phyloP scores from a whole-genome alignment of 1,284 basidiomycete genomes.

The Tilletia caries region DNA sequence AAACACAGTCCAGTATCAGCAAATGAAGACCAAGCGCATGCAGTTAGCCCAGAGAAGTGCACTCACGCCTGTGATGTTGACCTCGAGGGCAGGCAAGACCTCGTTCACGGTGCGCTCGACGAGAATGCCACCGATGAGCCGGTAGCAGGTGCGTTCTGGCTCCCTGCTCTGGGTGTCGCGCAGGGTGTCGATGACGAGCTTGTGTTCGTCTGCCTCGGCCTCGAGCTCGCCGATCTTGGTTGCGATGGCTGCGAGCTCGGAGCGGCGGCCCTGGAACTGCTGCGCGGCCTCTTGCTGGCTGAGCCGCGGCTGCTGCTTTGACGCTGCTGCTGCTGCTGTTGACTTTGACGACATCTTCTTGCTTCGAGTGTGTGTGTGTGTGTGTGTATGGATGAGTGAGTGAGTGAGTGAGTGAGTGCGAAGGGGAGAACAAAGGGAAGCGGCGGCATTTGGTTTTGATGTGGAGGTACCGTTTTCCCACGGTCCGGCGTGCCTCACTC shows the following conservation, averaged over 20 bases:
- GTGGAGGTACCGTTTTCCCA: neutral
- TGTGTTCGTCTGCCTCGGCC: conserved; percentile 50
- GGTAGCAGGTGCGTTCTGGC: conserved; percentile 89
- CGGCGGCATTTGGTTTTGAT: neutral
- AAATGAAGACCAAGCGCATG: too few species aligned
- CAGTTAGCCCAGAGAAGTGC: too few species aligned
- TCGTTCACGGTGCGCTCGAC: conserved; percentile 95
- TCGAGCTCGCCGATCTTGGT: conserved; percentile 52
- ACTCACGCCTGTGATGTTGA: conserved; percentile 48
- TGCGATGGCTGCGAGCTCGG: conserved; percentile 48
- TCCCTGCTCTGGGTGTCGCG: conserved; percentile 63
- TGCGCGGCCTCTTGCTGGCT: conserved; percentile 33
- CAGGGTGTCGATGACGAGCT: conserved; percentile 79
- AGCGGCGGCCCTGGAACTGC: conserved; percentile 35
- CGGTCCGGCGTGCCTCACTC: neutral
- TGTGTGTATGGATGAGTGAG: too few species aligned
- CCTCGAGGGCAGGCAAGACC: conserved; percentile 70
- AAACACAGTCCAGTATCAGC: neutral
- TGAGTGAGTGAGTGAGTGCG: neutral
- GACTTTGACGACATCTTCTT: neutral
- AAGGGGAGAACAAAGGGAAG: conserved; percentile 6
- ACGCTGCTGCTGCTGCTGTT: neutral
- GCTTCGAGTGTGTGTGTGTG: neutral
- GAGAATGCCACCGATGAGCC: conserved; percentile 89
- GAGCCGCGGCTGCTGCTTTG: neutral